These are phyloP conservation scores for Kodamaea neixiangensis DNA, from an alignment of 805 yeast genomes.

Conservation along the genomic window DNA sequence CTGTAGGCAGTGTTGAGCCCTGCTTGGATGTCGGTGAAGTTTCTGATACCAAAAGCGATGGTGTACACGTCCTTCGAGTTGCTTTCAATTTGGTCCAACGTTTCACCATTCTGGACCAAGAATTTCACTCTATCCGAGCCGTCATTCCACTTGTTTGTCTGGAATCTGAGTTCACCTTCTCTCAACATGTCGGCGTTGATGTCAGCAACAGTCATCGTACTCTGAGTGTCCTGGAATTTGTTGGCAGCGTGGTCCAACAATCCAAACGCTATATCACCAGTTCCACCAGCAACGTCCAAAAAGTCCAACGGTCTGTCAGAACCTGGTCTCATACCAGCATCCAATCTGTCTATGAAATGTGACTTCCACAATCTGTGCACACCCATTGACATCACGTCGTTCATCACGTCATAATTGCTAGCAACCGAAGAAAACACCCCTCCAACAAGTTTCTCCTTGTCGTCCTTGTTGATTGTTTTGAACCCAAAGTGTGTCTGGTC, in stretches of 20 bases:
- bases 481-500: conserved; percentile 84
- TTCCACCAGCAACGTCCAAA: conserved; percentile 97
- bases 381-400: conserved; percentile 97
- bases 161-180: conserved; percentile 83
- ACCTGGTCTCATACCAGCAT: conserved; percentile 92
- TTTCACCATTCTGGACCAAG: conserved; percentile 91
- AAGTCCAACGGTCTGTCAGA: conserved; percentile 75
- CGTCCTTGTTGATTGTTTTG: conserved; percentile 72
- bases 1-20: conserved; percentile 95
- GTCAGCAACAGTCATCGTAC: conserved; percentile 89
- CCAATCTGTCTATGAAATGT: conserved; percentile 82
- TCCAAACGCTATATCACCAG: conserved; percentile 98
- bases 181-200: conserved; percentile 94
- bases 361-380: conserved; percentile 94
- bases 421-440: conserved; percentile 95
- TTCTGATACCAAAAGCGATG: conserved; percentile 95
- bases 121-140: conserved; percentile 66
- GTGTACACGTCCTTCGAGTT: conserved; percentile 94
- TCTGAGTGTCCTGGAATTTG: conserved; percentile 69
- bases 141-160: conserved; percentile 60
- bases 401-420: conserved; percentile 91
- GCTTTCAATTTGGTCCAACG: conserved; percentile 77
- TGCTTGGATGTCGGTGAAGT: conserved; percentile 91
- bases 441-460: conserved; percentile 81
- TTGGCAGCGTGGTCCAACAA: conserved; percentile 85